phyloP scores from a whole-genome alignment of 1,284 basidiomycete genomes.

The Microbotryum intermedium region DNA sequence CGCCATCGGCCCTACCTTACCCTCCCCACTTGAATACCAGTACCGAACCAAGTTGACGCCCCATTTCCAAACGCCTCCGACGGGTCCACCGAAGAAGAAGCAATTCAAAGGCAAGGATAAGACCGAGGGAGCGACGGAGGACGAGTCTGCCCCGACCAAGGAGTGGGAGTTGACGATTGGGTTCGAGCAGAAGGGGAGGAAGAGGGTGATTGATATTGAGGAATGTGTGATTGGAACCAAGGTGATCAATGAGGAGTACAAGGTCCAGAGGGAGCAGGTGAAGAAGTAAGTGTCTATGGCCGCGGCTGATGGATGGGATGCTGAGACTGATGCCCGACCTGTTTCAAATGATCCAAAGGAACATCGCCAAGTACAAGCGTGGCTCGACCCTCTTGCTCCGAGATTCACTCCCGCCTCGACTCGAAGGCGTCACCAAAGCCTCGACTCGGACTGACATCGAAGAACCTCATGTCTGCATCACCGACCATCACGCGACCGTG shows the following conservation, averaged over 20 bases:
- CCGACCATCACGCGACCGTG: slow-evolving; percentile 69
- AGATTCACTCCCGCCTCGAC: slow-evolving; percentile 51
- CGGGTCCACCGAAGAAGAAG: slow-evolving; percentile 26
- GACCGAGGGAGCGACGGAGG: slow-evolving; percentile 24
- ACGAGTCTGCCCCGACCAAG: slow-evolving; percentile 26
- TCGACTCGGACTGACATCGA: background rate
- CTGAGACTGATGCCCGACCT: background rate
- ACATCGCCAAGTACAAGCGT: slow-evolving; percentile 70
- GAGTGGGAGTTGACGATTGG: slow-evolving; percentile 59
- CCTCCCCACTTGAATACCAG: slow-evolving; percentile 76
- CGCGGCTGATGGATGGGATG: no score
- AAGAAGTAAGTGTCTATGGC: slow-evolving; percentile 50
- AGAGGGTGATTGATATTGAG: slow-evolving; percentile 84
- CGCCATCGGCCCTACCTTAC: slow-evolving; percentile 62
- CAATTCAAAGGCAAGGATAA: slow-evolving; percentile 19
- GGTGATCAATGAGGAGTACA: slow-evolving; percentile 60
- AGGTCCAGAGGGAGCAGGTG: slow-evolving; percentile 56
- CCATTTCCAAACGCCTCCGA: slow-evolving; percentile 79
- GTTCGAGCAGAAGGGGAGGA: slow-evolving; percentile 73
- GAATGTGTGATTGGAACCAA: slow-evolving; percentile 86
- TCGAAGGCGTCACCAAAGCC: slow-evolving; percentile 8
- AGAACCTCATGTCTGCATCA: slow-evolving; percentile 64
- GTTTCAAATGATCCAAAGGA: slow-evolving; percentile 44
- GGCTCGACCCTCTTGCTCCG: slow-evolving; percentile 87
- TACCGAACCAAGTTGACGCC: slow-evolving; percentile 97